Evolutionary conservation across 1,284 basidiomycete species (phyloP).

Genomic region (Taiwanofungus camphoratus): DNA sequence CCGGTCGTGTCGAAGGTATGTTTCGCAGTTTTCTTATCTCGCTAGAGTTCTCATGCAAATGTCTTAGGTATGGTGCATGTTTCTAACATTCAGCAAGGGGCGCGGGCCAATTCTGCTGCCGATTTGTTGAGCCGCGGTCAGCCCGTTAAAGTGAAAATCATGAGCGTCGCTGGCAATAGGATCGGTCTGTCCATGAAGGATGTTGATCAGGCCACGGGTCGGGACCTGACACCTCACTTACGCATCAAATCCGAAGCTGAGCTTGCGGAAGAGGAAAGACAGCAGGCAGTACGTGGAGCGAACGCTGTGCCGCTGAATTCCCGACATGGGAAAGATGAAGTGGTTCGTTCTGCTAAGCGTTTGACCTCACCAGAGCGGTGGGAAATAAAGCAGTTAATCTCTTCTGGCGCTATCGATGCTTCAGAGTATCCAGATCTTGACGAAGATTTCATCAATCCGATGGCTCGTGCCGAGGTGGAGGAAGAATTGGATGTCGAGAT

Average conservation of each 20-base stretch:
- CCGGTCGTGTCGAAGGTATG: constrained; percentile 84
- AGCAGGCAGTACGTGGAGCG: constrained; percentile 59
- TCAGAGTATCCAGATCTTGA: constrained; percentile 96
- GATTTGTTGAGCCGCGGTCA: constrained; percentile 86
- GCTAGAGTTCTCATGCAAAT: constrained; percentile 3
- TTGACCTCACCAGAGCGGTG: constrained; percentile 96
- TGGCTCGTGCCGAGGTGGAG: constrained; percentile 82
- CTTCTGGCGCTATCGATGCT: constrained; percentile 88
- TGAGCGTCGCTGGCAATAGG: constrained; percentile 82
- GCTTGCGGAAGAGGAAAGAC: constrained; percentile 70
- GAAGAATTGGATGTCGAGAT: constrained; percentile 98
- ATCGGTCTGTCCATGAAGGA: constrained; percentile 95
- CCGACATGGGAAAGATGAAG: constrained; percentile 42
- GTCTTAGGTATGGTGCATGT: constrained; percentile 89
- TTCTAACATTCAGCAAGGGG: constrained; percentile 81
- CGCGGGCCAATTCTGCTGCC: constrained; percentile 80
- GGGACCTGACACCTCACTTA: constrained; percentile 89
- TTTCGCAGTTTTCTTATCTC: constrained; percentile 29
- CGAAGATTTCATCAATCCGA: constrained; percentile 79
- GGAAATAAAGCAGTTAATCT: constrained; percentile 99
- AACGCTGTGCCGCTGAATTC: constrained; percentile 58
- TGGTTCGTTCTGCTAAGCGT: constrained; percentile 77
- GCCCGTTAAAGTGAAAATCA: constrained; percentile 90
- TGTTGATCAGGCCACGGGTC: constrained; percentile 87
- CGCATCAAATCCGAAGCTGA: constrained; percentile 92